Evolutionary conservation across 306 rosid species (phyloP), one percentile per base, ranked within the genome.

Genomic region (Sindora glabra): DNA sequence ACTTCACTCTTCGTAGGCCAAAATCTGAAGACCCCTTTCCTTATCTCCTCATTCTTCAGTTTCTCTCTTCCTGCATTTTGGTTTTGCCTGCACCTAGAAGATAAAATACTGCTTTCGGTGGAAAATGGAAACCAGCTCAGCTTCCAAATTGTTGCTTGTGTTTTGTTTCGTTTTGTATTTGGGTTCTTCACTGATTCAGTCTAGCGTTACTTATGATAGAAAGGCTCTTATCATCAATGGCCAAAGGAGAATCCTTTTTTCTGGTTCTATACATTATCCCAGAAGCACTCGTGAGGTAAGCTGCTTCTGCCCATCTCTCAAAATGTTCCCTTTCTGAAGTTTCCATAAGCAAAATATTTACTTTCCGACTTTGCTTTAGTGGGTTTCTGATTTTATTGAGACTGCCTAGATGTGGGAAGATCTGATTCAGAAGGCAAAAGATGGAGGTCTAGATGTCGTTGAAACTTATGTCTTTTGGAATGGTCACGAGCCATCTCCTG

Each of bases 391-490:
- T 40, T 51, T 62, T 64, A 0, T 8, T 70, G 30, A 45, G 40
- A 24, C 13, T 70, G 14, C 67, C 59, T 55, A 94, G 99, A 89
- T 86, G 99, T 94, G 99, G 99, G 94, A 89, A 78, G 95, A 80
- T 86, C 94, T 94, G 81, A 89, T 94, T 73, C 68, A 46, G 76
- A 94, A 94, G 85, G 95, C 97, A 0, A 94, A 84, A 86, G 94
- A 86, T 54, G 99, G 99, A 40, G 97, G 99, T 13, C 16, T 94
- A 10, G 99, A 94, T 77, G 97, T 84, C 16, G 66, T 94, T 73
- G 94, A 94, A 76, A 94, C 97, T 71, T 94, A 94, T 44, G 91
- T 94, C 46, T 94, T 94, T 42, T 94, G 99, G 99, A 94, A 94
- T 59, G 91, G 81, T 47, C 99, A 94, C 10, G 99, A 94, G 75